Evolutionary conservation across 148 eudicot species (phyloP), one percentile per base, ranked within the genome.

Genomic region (Camellia japonica): DNA sequence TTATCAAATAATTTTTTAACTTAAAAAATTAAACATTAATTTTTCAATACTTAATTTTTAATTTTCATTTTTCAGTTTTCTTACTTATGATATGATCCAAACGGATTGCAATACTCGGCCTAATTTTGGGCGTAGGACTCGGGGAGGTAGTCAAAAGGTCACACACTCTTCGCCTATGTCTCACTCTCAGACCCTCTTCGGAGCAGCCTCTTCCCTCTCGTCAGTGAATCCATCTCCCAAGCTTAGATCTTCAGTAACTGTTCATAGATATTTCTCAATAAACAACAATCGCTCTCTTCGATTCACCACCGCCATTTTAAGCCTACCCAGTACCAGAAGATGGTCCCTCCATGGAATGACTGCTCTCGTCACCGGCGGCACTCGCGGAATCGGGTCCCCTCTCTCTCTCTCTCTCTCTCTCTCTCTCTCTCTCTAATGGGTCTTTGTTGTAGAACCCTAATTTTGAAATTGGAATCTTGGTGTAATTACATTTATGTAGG

Each of bases 281-380:
- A 41, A 42, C 7, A 14, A 12, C 51, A 2, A 30, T 30, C 38
- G 8, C 52, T 67, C 80, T 20, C 2, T 18, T 54, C 80, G 80
- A 67, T 78, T 18, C 30, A 46, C 79, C 20, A 66, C 55, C 13
- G 13, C 13, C 58, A 4, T n/a, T 54, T 61, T 7, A 23, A 51
- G 5, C 70, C 30, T 20, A 47, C 44, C 71, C 56, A 13, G 51
- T 77, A 56, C 60, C 44, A 49, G 42, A 5, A 9, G 86, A 71
- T 87, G 89, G 89, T 87, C 89, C 80, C 89, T 87, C 70, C 63
- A 78, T 8, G 89, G 89, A 16, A 87, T 69, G 89, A 84, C 91
- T 6, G 94, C 94, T 76, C 90, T 91, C 13, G 94, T 91, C 80
- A 91, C 94, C 56, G 94, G 92, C 63, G 94, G 94, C 82, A 90